A percentile compares a stretch with the other conserved stretches of the same genome.
Conservation (phyloP, 2,329 filamentous ascomycete genomes). For the Metarhizium album region DNA sequence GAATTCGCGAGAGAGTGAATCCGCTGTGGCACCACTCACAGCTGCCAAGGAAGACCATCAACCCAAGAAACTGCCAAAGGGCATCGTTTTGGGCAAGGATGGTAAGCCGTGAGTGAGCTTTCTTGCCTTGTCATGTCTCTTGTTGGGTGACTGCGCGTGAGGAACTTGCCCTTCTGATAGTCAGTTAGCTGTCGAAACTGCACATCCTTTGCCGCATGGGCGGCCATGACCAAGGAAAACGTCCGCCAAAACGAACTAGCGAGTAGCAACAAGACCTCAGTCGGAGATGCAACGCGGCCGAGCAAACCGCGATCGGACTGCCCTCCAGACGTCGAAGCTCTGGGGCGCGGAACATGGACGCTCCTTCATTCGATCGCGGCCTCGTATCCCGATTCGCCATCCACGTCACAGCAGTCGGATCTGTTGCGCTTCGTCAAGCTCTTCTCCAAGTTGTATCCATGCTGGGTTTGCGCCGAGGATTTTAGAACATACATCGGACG, state of each 20-base stretch:
- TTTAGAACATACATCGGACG: constrained; percentile 72
- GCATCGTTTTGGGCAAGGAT: constrained; percentile 66
- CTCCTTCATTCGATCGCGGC: constrained; percentile 87
- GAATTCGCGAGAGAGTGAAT: constrained; percentile 22
- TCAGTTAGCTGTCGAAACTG: constrained; percentile 22
- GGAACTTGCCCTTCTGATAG: not conserved
- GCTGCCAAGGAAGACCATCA: constrained; percentile 17
- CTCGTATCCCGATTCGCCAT: constrained; percentile 65
- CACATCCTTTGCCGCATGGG: constrained; percentile 21
- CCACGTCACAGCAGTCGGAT: constrained; percentile 59
- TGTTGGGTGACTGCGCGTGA: not conserved
- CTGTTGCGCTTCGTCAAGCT: constrained; percentile 67
- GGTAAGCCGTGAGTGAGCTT: constrained; percentile 62
- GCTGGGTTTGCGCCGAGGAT: constrained; percentile 90
- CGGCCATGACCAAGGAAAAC: constrained; percentile 18
- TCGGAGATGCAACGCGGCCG: constrained; percentile 21
- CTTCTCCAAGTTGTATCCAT: constrained; percentile 85
- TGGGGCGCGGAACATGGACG: constrained; percentile 87
- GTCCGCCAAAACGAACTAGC: constrained; percentile 8
- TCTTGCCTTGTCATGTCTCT: not conserved
- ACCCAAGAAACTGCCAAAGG: constrained; percentile 53
- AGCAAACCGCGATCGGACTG: constrained; percentile 51
- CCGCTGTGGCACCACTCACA: constrained; percentile 10
- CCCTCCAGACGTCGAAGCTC: constrained; percentile 77
- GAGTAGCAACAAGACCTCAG: constrained; percentile 10